A percentile compares a stretch with the other conserved stretches of the same genome.
phyloP scores from a whole-genome alignment of 2,329 filamentous ascomycete genomes.

The Penicillium sclerotiorum region DNA sequence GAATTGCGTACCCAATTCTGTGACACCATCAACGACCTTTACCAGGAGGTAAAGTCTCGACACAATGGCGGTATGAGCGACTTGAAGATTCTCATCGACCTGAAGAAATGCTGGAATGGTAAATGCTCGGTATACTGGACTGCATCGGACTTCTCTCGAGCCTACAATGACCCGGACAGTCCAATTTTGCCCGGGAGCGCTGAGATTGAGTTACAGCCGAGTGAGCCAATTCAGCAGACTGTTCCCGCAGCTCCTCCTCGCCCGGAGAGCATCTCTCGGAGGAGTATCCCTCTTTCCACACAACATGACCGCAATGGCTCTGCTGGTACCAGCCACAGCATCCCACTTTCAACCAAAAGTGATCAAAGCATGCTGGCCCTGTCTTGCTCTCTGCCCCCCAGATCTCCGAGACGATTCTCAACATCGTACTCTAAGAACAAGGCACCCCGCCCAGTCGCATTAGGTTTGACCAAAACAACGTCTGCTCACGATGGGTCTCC shows the following conservation, averaged over 20 bases:
- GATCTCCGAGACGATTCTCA: conserved; percentile 44
- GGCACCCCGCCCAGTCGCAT: conserved; percentile 46
- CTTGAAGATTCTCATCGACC: conserved; percentile 85
- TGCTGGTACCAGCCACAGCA: conserved; percentile 36
- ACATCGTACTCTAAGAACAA: conserved; percentile 35
- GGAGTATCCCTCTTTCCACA: conserved; percentile 16
- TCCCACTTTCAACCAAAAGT: conserved; percentile 43
- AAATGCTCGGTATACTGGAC: conserved; percentile 93
- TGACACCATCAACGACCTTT: conserved; percentile 70
- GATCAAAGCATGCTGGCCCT: conserved; percentile 59
- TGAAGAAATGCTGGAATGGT: conserved; percentile 96
- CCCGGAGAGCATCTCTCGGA: conserved; percentile 17
- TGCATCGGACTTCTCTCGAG: conserved; percentile 64
- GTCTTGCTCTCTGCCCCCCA: conserved; percentile 63
- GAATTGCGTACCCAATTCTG: conserved; percentile 77
- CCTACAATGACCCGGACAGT: conserved; percentile 60
- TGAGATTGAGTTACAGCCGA: conserved; percentile 56
- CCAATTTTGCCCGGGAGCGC: conserved; percentile 77
- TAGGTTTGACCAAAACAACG: conserved; percentile 35
- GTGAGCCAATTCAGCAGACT: conserved; percentile 18
- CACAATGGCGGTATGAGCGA: conserved; percentile 61
- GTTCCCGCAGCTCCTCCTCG: conserved; percentile 5
- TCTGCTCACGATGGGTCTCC: conserved; percentile 33
- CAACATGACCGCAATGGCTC: conserved; percentile 42
- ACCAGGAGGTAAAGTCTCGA: conserved; percentile 54